Percentiles rank a stretch among this genome's conserved stretches.
Conservation (phyloP, 768 basidiomycete genomes). For the Bullera alba region DNA sequence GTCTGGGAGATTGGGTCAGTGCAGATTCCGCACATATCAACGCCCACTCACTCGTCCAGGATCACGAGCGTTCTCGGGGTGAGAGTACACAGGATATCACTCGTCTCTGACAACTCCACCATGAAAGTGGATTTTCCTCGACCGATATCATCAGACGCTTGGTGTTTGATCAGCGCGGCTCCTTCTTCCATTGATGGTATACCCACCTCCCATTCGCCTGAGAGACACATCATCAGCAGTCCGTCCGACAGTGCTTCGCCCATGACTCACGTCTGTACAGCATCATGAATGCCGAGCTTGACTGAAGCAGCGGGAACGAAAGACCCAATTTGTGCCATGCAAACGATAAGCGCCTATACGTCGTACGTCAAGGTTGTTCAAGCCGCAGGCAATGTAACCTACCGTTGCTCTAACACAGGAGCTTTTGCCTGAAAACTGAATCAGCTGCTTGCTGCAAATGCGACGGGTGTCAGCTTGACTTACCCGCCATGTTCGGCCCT, state of each 20-base stretch:
- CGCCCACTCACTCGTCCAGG: conserved; percentile 59
- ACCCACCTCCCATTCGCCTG: conserved; percentile 71
- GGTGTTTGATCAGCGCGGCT: conserved; percentile 31
- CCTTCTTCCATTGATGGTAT: neutral
- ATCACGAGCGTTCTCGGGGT: conserved; percentile 75
- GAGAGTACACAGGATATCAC: conserved; percentile 73
- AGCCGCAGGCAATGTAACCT: no score
- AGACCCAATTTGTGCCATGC: conserved; percentile 75
- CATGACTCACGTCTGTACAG: conserved; percentile 58
- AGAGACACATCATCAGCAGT: no score
- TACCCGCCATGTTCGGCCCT: conserved; percentile 51
- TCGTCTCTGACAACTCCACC: conserved; percentile 93
- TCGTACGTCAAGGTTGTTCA: no score
- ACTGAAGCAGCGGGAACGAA: conserved; percentile 78
- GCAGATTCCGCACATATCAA: neutral
- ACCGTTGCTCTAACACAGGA: conserved; percentile 58
- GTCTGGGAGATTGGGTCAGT: conserved; percentile 10
- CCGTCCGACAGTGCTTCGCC: no score
- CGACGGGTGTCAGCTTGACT: conserved; percentile 2
- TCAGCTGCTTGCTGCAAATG: conserved; percentile 4
- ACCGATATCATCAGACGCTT: conserved; percentile 76
- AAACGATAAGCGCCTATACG: conserved; percentile 35
- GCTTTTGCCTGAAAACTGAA: conserved; percentile 73
- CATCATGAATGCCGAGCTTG: conserved; percentile 71
- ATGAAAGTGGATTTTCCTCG: conserved; percentile 86